Evolutionary conservation across 2,329 filamentous ascomycete species (phyloP).

Genomic region (Penicillium sp.): DNA sequence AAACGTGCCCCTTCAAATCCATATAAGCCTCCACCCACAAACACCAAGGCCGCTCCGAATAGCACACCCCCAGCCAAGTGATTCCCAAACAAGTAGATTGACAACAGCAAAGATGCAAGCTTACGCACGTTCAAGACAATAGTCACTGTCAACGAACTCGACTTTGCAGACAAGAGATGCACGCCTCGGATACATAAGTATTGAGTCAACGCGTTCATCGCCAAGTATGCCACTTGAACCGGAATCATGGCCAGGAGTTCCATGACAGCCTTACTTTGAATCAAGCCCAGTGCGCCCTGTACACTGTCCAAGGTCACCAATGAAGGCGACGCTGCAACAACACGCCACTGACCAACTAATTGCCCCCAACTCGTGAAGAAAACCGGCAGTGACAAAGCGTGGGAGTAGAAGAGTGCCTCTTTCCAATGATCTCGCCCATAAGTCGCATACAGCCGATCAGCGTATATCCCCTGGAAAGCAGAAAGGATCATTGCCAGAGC

Average conservation of each 20-base stretch:
- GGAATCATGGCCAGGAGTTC: conserved; percentile 32
- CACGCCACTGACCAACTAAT: conserved; percentile 38
- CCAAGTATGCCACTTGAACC: conserved; percentile 40
- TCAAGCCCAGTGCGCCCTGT: conserved; percentile 8
- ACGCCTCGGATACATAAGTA: conserved; percentile 95
- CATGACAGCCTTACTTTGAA: conserved; percentile 21
- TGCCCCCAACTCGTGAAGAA: conserved; percentile 42
- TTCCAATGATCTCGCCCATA: conserved; percentile 85
- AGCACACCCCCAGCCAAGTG: conserved; percentile 73
- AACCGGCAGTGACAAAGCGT: conserved; percentile 51
- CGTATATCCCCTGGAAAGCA: conserved; percentile 92
- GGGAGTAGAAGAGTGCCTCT: conserved; percentile 94
- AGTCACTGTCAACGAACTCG: conserved; percentile 90
- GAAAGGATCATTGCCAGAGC: conserved; percentile 87
- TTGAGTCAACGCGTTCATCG: conserved; percentile 73
- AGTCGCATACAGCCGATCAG: conserved; percentile 81
- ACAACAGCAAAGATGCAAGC: conserved; percentile 83
- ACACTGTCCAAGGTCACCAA: conserved; percentile 22
- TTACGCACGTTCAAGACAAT: conserved; percentile 96
- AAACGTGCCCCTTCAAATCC: conserved; percentile 64
- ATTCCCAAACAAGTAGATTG: conserved; percentile 94
- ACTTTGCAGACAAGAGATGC: conserved; percentile 85
- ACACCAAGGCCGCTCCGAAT: conserved; percentile 80
- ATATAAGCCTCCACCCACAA: conserved; percentile 87
- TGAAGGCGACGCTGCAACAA: conserved; percentile 36